A percentile compares a stretch with the other conserved stretches of the same genome.
phyloP scores from a whole-genome alignment of 768 basidiomycete genomes.

The Lentinus brumalis region DNA sequence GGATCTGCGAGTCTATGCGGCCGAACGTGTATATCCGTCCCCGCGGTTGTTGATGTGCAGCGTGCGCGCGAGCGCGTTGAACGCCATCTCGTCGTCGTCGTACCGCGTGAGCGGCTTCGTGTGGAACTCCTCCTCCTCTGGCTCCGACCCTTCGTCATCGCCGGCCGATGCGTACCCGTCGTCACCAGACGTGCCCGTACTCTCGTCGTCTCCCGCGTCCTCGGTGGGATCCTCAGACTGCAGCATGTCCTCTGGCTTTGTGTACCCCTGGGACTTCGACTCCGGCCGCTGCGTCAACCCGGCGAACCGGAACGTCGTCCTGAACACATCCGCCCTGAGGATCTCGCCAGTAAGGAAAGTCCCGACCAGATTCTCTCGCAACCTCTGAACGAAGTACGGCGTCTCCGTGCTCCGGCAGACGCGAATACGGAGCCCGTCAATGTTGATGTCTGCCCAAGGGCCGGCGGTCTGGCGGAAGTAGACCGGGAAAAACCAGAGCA shows the following conservation, averaged over 20 bases:
- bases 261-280: conserved; percentile 12
- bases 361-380: conserved; percentile 41
- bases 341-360: conserved; percentile 44
- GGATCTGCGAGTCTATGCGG: conserved; percentile 39
- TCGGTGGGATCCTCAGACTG: background rate
- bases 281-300: conserved; percentile 21
- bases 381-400: conserved; percentile 39
- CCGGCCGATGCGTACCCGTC: conserved; percentile 3
- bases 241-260: conserved; percentile 5
- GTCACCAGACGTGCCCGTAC: background rate
- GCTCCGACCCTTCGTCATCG: background rate
- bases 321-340: conserved; percentile 41
- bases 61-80: conserved; percentile 32
- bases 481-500: conserved; percentile 43
- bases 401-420: conserved; percentile 37
- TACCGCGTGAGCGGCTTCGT: conserved; percentile 2
- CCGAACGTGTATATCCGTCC: conserved; percentile 44
- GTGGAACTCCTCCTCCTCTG: conserved; percentile 2
- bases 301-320: conserved; percentile 35
- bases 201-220: background rate
- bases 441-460: conserved; percentile 34
- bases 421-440: conserved; percentile 41
- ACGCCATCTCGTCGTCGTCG: conserved; percentile 36
- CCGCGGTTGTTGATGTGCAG: conserved; percentile 40
- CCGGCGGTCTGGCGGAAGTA: conserved; percentile 40